Base-by-base conservation (phyloP, 768 basidiomycete species). In the Termitomyces sp. region DNA sequence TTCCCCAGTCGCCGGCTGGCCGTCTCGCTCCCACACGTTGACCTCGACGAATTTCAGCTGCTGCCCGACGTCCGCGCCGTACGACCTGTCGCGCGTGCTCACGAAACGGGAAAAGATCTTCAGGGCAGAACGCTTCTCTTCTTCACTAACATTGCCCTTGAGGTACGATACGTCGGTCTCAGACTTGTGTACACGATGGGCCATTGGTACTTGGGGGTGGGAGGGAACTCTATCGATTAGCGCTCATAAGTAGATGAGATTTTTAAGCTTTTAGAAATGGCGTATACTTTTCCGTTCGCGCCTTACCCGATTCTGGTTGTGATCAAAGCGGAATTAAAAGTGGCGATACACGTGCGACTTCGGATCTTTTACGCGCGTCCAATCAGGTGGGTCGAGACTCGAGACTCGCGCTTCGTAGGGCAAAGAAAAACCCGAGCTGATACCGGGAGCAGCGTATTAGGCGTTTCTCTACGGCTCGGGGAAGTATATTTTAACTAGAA, bases 101-200 rank as follows among this genome's bases (percentile, higher is more conserved):
- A 76, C 67, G 51, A 80, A 79, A 61, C 72, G 70, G 11, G 65
- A 63, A 52, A 80, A 73, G 13, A 76, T 60, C 22, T 67, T 66
- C 31, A 69, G 61, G 48, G 70, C 69, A 1, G 69, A 60, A 33
- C 69, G 69, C 59, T 80, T 81, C 36, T 73, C 66, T 9, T 75
- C 72, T 27, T 71, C 70, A 9, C 74, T 66, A 31, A 76, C 66
- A 60, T 81, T 82, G 15, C 80, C 79, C 47, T 65, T 67, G 53
- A 81, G 73, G 18, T 66, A 48, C 4, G 71, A 69, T 31, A 70
- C 67, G 31, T 75, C 72, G 47, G 22, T 24, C 20, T 39, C 48
- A 16, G 64, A 39, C 27, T 54, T 57, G 55, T 22, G 31, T 9
- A 31, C 11, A 27, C 58, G 57, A 13, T 51, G 27, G n/a, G 45